These are phyloP conservation scores for Boletus coccyginus DNA, from an alignment of 768 basidiomycete genomes.

Conservation along the genomic window DNA sequence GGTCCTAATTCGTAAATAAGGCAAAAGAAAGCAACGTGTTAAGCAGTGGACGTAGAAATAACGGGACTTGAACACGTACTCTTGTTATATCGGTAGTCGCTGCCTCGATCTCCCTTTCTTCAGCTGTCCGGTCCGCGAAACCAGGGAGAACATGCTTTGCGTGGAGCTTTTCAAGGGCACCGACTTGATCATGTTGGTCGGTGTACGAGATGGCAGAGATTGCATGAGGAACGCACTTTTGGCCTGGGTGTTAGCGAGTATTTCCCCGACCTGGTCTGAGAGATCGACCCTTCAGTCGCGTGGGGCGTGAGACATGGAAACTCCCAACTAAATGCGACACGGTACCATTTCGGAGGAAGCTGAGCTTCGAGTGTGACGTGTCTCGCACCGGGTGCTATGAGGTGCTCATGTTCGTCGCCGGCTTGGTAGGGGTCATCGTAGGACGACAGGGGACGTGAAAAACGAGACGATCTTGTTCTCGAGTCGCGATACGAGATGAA, in stretches of 20 bases:
- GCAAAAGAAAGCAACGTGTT: conserved; percentile 9
- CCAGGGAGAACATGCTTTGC: conserved; percentile 95
- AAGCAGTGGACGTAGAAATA: not conserved
- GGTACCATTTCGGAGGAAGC: conserved; percentile 86
- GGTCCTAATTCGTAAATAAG: conserved; percentile 28
- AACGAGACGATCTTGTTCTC: conserved; percentile 41
- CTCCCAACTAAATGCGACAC: not conserved
- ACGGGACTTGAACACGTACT: conserved; percentile 41
- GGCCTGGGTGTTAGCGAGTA: conserved; percentile 61
- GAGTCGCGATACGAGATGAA: conserved; percentile 95
- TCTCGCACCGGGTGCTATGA: conserved; percentile 45
- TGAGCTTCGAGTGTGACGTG: conserved; percentile 54
- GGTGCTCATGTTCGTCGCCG: conserved; percentile 59
- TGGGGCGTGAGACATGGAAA: conserved; percentile 17
- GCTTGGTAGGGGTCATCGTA: conserved; percentile 48
- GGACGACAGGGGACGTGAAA: conserved; percentile 38
- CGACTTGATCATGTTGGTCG: conserved; percentile 50
- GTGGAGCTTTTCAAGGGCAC: conserved; percentile 90
- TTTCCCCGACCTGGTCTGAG: conserved; percentile 83
- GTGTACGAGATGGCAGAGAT: conserved; percentile 8
- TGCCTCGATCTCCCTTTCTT: conserved; percentile 91
- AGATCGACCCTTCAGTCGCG: conserved; percentile 74
- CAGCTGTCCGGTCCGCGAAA: conserved; percentile 90
- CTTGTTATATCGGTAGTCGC: conserved; percentile 86
- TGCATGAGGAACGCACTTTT: conserved; percentile 62